Evolutionary conservation across 2,329 filamentous ascomycete species (phyloP), one percentile per base, ranked within the genome.

Genomic region (Phoma sp.): DNA sequence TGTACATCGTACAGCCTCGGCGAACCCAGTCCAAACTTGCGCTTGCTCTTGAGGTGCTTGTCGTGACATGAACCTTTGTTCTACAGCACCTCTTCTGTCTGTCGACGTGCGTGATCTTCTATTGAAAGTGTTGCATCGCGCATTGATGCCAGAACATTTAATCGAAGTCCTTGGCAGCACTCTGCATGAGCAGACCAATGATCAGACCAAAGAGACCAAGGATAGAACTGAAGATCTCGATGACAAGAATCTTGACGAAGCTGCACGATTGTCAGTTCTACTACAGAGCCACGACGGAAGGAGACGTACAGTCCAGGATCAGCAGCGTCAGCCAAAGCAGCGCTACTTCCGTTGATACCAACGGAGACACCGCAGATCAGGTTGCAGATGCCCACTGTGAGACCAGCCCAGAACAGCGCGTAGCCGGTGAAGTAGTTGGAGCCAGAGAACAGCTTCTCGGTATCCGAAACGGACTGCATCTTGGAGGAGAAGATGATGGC

Each of bases 181-280:
- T 84, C 55, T 91, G 90, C 47, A 98, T 84, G 62, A 99, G 82
- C 50, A 99, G 84, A 40, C 96, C 95, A 65, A 99, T 88, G 71
- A 99, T 99, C 60, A 99, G 83, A 55, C 95, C 96, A 71, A 99
- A 99, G 3, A 99, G 86, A 60, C 96, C 95, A 9, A 99, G 83
- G 43, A 99, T 93, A 36, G 93, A 98, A 75, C 93, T 97, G 82
- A 99, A 99, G 75, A 99, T 99, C 78, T 99, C 96, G 70, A 99
- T 96, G 65, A 99, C 93, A 47, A 99, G 87, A 65, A 99, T 96
- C 81, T 96, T 97, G 78, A 99, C 93, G 78, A 99, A 99, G 49
- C 93, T 96, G 59, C 14, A 35, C 3, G 1, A 3, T 7, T 35
- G 41, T 68, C 35, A 68, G 60, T 18, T 4, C 8, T 2, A 5